phyloP scores from a whole-genome alignment of 805 yeast genomes.

The Suhomyces xylopsoci region DNA sequence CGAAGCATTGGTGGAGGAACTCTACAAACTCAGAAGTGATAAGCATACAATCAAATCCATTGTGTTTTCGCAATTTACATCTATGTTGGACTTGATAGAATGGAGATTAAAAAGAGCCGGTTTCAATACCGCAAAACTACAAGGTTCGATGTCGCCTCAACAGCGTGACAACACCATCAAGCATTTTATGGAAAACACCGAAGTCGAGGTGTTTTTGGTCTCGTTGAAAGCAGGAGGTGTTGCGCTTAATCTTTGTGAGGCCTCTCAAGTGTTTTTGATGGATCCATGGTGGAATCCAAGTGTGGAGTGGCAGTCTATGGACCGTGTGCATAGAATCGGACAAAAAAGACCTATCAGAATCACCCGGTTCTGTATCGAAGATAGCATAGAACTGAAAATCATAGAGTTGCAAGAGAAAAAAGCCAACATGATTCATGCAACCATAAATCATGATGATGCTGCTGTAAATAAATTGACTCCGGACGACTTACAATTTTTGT shows the following conservation, averaged over 20 bases:
- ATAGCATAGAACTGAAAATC: conserved; percentile 93
- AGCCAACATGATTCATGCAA: conserved; percentile 97
- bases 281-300: conserved; percentile 99
- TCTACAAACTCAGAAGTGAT: conserved; percentile 82
- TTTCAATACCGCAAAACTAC: conserved; percentile 87
- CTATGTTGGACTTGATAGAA: conserved; percentile 93
- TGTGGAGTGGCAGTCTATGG: conserved; percentile 98
- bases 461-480: conserved; percentile 89
- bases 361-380: conserved; percentile 91
- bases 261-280: conserved; percentile 90
- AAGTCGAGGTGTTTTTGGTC: conserved; percentile 90
- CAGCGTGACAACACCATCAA: conserved; percentile 91
- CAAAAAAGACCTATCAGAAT: conserved; percentile 92
- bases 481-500: conserved; percentile 91
- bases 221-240: conserved; percentile 99
- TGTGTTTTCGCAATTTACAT: conserved; percentile 95
- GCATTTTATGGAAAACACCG: conserved; percentile 88
- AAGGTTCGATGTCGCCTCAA: conserved; percentile 95
- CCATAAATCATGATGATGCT: conserved; percentile 86
- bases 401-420: conserved; percentile 95
- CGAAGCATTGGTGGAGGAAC: conserved; percentile 92
- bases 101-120: conserved; percentile 96
- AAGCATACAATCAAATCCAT: conserved; percentile 88
- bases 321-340: conserved; percentile 96
- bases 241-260: conserved; percentile 93